Evolutionary conservation across 495 filamentous ascomycete genomes (phyloP), one percentile per base, ranked within the genome.

Genomic region (Daldinia caldariorum): DNA sequence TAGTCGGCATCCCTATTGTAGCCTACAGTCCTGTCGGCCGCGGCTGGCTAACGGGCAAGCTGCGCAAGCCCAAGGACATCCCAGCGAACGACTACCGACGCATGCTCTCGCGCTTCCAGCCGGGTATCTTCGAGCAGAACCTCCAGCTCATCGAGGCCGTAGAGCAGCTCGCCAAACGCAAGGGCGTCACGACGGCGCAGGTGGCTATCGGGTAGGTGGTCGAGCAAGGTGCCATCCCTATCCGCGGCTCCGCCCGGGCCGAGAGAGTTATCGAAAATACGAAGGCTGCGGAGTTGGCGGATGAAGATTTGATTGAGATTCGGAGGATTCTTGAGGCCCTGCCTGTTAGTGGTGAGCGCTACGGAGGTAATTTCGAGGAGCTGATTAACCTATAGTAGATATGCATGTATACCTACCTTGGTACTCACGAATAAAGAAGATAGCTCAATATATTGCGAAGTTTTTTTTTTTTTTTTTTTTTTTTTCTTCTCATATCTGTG

Each of bases 231-330:
- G 78, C 85, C 49, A 72, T 87, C 16, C 80, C 84, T 18, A 84
- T 86, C 37, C 85, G 83, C 6, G 88, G 88, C 5, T 86, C 86
- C 1, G 87, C 80, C 66, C 82, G 76, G 53, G 76, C 84, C 29
- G 82, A 81, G 62, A 81, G 84, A 18, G 72, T 89, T 39, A 80
- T 87, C 13, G 87, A 90, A 74, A 90, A 90, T 61, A 70, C 79
- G 55, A 82, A 67, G 1, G 79, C 83, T 3, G 76, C 87, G 7
- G 53, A 74, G 51, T 72, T 90, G 29, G 84, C 72, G 0, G 78
- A 80, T 7, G 78, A 83, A 49, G 88, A 90, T 34, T 66, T 83
- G 34, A 57, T 60, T 14, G 77, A 81, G 59, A 81, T 89, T 54
- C 76, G 86, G 62, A 72, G 77, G 35, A 58, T 62, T 8, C 35